Evolutionary conservation across 2,329 filamentous ascomycete species (phyloP).

Genomic region (Thermothelomyces thermophilus): DNA sequence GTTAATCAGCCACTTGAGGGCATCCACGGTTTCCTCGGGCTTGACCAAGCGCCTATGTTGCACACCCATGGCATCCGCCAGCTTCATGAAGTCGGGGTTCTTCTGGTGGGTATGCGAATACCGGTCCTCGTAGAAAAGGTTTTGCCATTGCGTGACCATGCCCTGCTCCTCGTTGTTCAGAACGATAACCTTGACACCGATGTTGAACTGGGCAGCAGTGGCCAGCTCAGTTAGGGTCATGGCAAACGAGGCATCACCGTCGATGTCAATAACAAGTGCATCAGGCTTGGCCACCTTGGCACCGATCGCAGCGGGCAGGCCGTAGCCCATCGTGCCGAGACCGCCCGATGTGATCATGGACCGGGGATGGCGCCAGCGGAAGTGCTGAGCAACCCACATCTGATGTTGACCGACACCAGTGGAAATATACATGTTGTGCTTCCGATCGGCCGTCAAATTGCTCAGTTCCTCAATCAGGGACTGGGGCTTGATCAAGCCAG

Average conservation of each 20-base stretch:
- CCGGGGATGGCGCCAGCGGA: slow-evolving; percentile 84
- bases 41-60: slow-evolving; percentile 65
- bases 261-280: slow-evolving; percentile 86
- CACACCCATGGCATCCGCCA: slow-evolving; percentile 85
- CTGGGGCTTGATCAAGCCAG: slow-evolving; percentile 89
- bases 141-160: slow-evolving; percentile 99
- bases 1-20: slow-evolving; percentile 82
- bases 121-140: slow-evolving; percentile 91
- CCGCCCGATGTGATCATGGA: slow-evolving; percentile 96
- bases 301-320: slow-evolving; percentile 88
- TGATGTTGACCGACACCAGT: slow-evolving; percentile 97
- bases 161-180: slow-evolving; percentile 97
- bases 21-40: slow-evolving; percentile 69
- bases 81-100: slow-evolving; percentile 94
- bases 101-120: slow-evolving; percentile 88
- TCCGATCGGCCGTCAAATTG: slow-evolving; percentile 70
- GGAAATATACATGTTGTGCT: slow-evolving; percentile 78
- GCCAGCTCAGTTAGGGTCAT: slow-evolving; percentile 97
- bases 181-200: slow-evolving; percentile 89
- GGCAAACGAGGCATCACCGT: slow-evolving; percentile 97
- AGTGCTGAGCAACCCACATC: slow-evolving; percentile 98
- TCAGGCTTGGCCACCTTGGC: slow-evolving; percentile 77
- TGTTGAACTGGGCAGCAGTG: slow-evolving; percentile 91
- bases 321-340: slow-evolving; percentile 92
- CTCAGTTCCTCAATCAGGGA: slow-evolving; percentile 86